These are phyloP conservation scores for Choanephora cucurbitarum DNA, from an alignment of 371 early-diverging fungal genomes.

Conservation along the genomic window DNA sequence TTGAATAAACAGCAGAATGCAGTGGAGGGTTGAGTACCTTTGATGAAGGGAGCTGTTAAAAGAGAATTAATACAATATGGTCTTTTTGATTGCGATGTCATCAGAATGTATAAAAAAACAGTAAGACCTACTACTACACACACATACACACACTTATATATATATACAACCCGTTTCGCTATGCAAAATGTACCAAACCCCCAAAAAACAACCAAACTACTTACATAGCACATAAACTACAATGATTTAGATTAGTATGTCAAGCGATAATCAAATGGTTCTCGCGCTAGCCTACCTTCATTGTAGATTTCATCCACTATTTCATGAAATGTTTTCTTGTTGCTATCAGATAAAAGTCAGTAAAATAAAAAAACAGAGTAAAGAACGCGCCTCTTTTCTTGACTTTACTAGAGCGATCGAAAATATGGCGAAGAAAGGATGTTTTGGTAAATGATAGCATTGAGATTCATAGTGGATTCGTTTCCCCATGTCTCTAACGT, in stretches of 20 bases:
- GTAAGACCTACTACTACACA: too few species aligned
- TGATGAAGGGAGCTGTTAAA: slow-evolving; percentile 77
- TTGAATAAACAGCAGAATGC: slow-evolving; percentile 87
- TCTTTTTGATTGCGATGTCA: too few species aligned
- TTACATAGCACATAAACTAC: slow-evolving; percentile 34
- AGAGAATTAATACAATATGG: background rate
- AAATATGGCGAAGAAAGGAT: slow-evolving; percentile 74
- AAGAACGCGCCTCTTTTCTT: background rate
- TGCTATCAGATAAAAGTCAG: slow-evolving; percentile 40
- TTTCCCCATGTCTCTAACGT: slow-evolving; percentile 77
- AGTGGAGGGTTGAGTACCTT: slow-evolving; percentile 80
- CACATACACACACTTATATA: too few species aligned
- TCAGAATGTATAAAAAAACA: too few species aligned
- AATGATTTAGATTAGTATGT: slow-evolving; percentile 7
- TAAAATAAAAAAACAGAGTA: too few species aligned
- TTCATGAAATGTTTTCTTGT: slow-evolving; percentile 80
- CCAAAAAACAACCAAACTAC: background rate
- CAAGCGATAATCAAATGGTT: background rate
- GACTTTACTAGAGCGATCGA: slow-evolving; percentile 65
- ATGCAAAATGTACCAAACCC: background rate
- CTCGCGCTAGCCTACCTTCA: slow-evolving; percentile 51
- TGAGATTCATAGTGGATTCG: slow-evolving; percentile 83
- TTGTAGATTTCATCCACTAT: slow-evolving; percentile 82
- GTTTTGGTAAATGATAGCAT: slow-evolving; percentile 74
- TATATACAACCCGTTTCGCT: too few species aligned